A percentile compares a stretch with the other conserved stretches of the same genome.
phyloP scores from a whole-genome alignment of 192 early-diverging fungal genomes.

The Backusella tuberculispora region DNA sequence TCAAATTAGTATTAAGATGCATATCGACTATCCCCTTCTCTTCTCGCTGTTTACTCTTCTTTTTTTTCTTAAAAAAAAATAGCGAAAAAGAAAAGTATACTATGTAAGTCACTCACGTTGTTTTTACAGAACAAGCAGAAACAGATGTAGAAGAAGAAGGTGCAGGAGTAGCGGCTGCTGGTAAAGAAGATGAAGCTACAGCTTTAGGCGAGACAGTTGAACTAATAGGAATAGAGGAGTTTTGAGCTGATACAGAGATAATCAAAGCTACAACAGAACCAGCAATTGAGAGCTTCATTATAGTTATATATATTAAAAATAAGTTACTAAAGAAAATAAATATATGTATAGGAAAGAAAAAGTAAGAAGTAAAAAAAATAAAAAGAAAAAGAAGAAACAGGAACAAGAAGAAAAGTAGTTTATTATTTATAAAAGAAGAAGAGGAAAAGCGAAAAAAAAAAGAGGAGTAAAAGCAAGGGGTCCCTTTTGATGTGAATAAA shows the following conservation, averaged over 20 bases:
- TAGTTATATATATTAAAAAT: not conserved
- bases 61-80: no score
- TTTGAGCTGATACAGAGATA: constrained; percentile 9
- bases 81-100: no score
- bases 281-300: constrained; percentile 15
- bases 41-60: no score
- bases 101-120: not conserved
- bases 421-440: constrained; percentile 14
- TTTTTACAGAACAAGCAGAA: constrained; percentile 8
- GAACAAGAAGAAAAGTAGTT: constrained; percentile 14
- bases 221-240: not conserved
- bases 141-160: not conserved
- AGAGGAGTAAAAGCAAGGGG: constrained; percentile 5
- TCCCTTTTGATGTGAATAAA: not conserved
- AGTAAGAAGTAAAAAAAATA: not conserved
- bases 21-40: not conserved
- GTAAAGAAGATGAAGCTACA: not conserved
- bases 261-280: constrained; percentile 15
- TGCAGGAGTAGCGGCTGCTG: not conserved
- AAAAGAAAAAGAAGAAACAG: not conserved
- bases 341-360: not conserved
- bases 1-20: not conserved
- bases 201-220: not conserved
- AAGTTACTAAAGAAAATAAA: not conserved
- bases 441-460: not conserved